phyloP scores from a whole-genome alignment of 495 filamentous ascomycete species.

The Thozetella sp. region DNA sequence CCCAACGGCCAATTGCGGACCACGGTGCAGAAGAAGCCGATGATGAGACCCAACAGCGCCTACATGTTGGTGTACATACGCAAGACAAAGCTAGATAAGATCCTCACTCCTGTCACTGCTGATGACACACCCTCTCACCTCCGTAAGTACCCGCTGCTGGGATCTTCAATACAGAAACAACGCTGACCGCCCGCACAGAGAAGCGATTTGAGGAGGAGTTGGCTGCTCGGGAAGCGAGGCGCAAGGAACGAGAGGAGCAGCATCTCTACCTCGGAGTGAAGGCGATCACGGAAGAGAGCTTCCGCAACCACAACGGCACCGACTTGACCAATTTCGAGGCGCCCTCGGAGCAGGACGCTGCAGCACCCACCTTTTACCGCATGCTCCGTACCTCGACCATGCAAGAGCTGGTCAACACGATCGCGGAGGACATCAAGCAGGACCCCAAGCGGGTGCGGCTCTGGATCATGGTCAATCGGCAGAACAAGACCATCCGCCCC shows the following conservation, averaged over 20 bases:
- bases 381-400: conserved; percentile 74
- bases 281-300: conserved; percentile 77
- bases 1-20: conserved; percentile 38
- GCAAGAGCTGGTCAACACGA: conserved; percentile 65
- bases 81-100: conserved; percentile 76
- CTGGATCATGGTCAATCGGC: conserved; percentile 98
- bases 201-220: conserved; percentile 77
- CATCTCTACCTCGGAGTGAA: conserved; percentile 87
- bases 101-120: conserved; percentile 72
- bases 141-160: conserved; percentile 44
- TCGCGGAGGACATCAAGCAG: conserved; percentile 69
- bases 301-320: conserved; percentile 78
- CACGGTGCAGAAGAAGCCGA: conserved; percentile 40
- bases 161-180: background rate
- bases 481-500: conserved; percentile 94
- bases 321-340: conserved; percentile 77
- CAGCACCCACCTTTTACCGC: conserved; percentile 66
- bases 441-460: conserved; percentile 71
- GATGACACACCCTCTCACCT: conserved; percentile 85
- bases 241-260: conserved; percentile 89
- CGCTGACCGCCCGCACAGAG: conserved; percentile 49
- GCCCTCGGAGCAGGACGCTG: conserved; percentile 51
- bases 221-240: conserved; percentile 67
- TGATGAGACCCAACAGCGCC: conserved; percentile 67
- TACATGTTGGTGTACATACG: conserved; percentile 99